These are phyloP conservation scores for Leccinum ambiguum DNA, from an alignment of 1,284 basidiomycete genomes.

Conservation along the genomic window DNA sequence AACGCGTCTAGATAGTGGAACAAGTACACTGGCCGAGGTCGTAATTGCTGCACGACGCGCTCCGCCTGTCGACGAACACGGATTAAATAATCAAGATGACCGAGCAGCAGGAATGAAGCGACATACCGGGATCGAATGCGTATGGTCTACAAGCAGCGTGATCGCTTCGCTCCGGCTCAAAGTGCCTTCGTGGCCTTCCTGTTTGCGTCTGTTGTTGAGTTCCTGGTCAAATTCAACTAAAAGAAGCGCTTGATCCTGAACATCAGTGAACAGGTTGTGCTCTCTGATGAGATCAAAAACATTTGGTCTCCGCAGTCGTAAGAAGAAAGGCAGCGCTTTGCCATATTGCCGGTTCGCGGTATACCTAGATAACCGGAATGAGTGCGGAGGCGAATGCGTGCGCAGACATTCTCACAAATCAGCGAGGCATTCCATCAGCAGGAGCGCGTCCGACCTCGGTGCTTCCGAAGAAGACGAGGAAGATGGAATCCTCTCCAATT, in stretches of 20 bases:
- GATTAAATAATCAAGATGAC: background rate
- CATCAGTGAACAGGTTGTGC: slow-evolving; percentile 92
- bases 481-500: slow-evolving; percentile 67
- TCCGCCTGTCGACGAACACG: slow-evolving; percentile 55
- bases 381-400: background rate
- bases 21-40: slow-evolving; percentile 76
- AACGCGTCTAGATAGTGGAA: slow-evolving; percentile 94
- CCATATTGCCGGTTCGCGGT: slow-evolving; percentile 88
- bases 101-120: background rate
- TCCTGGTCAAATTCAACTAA: slow-evolving; percentile 96
- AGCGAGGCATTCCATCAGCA: slow-evolving; percentile 90
- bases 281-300: slow-evolving; percentile 96
- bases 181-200: slow-evolving; percentile 38
- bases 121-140: slow-evolving; percentile 91
- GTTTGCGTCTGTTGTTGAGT: slow-evolving; percentile 61
- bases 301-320: slow-evolving; percentile 82
- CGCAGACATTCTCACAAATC: slow-evolving; percentile 64
- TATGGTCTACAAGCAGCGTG: slow-evolving; percentile 88
- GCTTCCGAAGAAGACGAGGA: slow-evolving; percentile 43
- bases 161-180: slow-evolving; percentile 70
- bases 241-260: slow-evolving; percentile 90
- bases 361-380: slow-evolving; percentile 39
- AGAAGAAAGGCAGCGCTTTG: slow-evolving; percentile 89
- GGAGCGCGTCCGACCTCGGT: slow-evolving; percentile 40
- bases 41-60: slow-evolving; percentile 87